Evolutionary conservation across 2,329 filamentous ascomycete species (phyloP).

Genomic region (Apiospora marii): DNA sequence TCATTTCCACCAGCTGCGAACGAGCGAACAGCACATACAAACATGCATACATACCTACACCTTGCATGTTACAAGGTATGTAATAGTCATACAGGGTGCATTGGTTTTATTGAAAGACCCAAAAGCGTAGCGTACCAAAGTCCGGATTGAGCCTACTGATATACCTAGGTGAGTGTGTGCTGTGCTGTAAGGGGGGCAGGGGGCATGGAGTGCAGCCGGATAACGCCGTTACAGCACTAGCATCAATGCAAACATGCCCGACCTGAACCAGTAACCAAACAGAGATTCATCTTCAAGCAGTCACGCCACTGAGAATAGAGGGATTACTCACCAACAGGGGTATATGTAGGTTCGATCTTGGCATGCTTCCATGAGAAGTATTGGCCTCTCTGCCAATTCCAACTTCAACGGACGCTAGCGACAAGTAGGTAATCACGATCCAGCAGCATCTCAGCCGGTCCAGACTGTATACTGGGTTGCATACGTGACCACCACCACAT

Average conservation of each 20-base stretch:
- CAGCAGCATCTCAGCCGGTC: neutral
- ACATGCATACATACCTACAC: neutral
- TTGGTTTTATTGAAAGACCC: neutral
- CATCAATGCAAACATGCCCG: slow-evolving; percentile 3
- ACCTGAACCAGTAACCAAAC: neutral
- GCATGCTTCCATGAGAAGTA: neutral
- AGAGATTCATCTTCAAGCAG: neutral
- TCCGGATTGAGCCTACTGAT: neutral
- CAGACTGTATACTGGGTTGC: neutral
- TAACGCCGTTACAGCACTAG: slow-evolving; percentile 21
- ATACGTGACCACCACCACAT: neutral
- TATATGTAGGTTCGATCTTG: neutral
- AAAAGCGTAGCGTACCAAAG: neutral
- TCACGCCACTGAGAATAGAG: neutral
- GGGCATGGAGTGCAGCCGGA: neutral
- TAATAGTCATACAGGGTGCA: neutral
- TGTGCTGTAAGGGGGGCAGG: slow-evolving; percentile 7
- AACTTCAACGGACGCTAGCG: neutral
- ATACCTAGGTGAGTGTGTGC: slow-evolving; percentile 1
- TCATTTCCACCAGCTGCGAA: neutral
- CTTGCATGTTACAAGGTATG: neutral
- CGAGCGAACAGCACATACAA: neutral
- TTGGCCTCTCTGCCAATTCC: neutral
- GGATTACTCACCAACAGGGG: neutral
- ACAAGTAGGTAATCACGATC: neutral